phyloP scores from a whole-genome alignment of 225 moss, liverwort and hornwort genomes.

The Sphagnum contortum region DNA sequence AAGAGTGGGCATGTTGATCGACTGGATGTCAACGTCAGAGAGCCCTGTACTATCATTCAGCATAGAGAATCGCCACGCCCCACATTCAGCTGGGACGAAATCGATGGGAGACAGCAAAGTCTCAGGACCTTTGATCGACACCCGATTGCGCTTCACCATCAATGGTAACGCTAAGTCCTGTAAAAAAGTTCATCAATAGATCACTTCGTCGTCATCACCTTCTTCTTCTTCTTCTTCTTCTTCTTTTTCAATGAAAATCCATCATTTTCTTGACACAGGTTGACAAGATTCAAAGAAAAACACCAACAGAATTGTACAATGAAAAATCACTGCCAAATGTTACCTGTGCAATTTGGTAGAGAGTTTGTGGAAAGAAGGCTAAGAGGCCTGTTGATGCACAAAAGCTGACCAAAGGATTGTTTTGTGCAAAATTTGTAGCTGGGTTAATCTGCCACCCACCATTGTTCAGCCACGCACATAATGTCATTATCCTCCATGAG shows the following conservation, averaged over 20 bases:
- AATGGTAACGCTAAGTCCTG: constrained; percentile 83
- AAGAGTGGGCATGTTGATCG: constrained; percentile 53
- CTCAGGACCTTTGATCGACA: constrained; percentile 48
- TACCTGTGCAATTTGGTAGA: constrained; percentile 73
- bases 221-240: no score
- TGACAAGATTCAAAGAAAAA: no score
- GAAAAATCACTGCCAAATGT: no score
- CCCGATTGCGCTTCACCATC: constrained; percentile 70
- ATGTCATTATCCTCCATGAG: neutral
- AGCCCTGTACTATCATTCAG: constrained; percentile 73
- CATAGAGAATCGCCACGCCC: constrained; percentile 85
- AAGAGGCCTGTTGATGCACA: constrained; percentile 63
- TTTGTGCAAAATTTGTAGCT: constrained; percentile 60
- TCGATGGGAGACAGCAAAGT: constrained; percentile 79
- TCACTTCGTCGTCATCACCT: no score
- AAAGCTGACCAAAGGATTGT: constrained; percentile 47
- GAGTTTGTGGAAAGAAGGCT: constrained; percentile 46
- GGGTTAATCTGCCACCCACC: constrained; percentile 61
- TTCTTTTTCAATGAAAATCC: no score
- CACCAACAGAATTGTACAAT: no score
- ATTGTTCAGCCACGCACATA: neutral
- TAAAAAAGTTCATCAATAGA: constrained; percentile 6
- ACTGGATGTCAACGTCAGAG: constrained; percentile 42
- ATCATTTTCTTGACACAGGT: no score
- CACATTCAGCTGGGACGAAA: constrained; percentile 72